Base-by-base conservation (phyloP, 2,329 filamentous ascomycete genomes). In the Fusarium chlamydosporum region DNA sequence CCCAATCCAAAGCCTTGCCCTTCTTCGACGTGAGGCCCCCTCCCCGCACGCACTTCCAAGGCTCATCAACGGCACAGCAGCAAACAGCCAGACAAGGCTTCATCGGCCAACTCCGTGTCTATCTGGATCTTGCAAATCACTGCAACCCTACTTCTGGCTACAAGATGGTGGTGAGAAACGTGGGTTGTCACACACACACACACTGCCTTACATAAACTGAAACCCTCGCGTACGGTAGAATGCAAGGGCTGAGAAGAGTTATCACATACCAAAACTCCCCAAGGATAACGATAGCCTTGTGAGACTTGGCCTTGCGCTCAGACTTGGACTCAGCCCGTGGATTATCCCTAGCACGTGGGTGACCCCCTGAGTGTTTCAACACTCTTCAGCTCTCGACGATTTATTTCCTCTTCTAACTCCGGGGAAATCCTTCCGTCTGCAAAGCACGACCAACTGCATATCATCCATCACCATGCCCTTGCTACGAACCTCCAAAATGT, bases 371-470 rank as follows among this genome's bases (percentile, higher is more conserved):
- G 6, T 3, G 57, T 62, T 48, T 65, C 53, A 41, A 58, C 43
- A 8, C 35, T 40, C 13, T 58, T 67, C 63, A 67, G 65, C 65
- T 67, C 50, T 57, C 37, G 52, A 35, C 11, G 47, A 41, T 47
- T 45, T 12, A 47, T 64, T 67, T 62, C 65, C 47, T 56, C 42
- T 67, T 52, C 31, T 23, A 38, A 35, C 35, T 23, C 47, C 48
- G 63, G 64, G 46, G 45, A 63, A 58, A 52, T 67, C 42, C 46
- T 46, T 62, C 63, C 63, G 52, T 38, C 47, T 67, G 63, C 65
- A 58, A 31, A 18, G 47, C 65, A 67, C 48, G 20, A 51, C 65
- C 65, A 67, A 67, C 64, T 54, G 63, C 64, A 67, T 63, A 53
- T 38, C 10, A 48, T 33, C 38, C 29, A 62, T 56, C 31, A 26